Conservation (phyloP, 257 asterid genomes). For the Striga asiatica region DNA sequence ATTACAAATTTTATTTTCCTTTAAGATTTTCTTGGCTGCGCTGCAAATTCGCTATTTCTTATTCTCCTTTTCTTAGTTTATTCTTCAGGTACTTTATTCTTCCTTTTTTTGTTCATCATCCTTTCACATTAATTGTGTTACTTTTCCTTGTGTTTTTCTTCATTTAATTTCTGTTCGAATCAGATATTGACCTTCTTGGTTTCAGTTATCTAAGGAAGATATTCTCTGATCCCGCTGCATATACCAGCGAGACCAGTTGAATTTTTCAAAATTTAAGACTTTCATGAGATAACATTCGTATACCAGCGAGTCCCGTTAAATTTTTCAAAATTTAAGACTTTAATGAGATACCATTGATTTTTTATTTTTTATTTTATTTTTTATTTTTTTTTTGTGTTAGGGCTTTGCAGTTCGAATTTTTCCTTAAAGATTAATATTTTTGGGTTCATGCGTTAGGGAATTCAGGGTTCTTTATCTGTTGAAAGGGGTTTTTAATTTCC, state of each 20-base stretch:
- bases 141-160: neutral
- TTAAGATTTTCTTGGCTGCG: slow-evolving; percentile 20
- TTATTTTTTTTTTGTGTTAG: slow-evolving; percentile 10
- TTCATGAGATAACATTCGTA: slow-evolving; percentile 13
- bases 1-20: slow-evolving; percentile 14
- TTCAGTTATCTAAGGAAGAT: slow-evolving; percentile 8
- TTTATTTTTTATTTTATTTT: slow-evolving; percentile 10
- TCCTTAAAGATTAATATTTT: slow-evolving; percentile 2
- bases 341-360: neutral
- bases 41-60: slow-evolving; percentile 30
- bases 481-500: slow-evolving; percentile 15
- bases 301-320: slow-evolving; percentile 47
- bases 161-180: neutral
- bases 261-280: slow-evolving; percentile 8
- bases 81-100: slow-evolving; percentile 32
- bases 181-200: slow-evolving; percentile 10
- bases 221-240: slow-evolving; percentile 58
- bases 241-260: slow-evolving; percentile 48
- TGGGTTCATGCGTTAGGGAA: neutral
- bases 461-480: slow-evolving; percentile 7
- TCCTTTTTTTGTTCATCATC: neutral
- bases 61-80: slow-evolving; percentile 19
- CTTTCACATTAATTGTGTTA: neutral
- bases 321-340: slow-evolving; percentile 5
- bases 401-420: neutral